Conservation (phyloP, 1,284 basidiomycete species). For the Golubevia pallescens region DNA sequence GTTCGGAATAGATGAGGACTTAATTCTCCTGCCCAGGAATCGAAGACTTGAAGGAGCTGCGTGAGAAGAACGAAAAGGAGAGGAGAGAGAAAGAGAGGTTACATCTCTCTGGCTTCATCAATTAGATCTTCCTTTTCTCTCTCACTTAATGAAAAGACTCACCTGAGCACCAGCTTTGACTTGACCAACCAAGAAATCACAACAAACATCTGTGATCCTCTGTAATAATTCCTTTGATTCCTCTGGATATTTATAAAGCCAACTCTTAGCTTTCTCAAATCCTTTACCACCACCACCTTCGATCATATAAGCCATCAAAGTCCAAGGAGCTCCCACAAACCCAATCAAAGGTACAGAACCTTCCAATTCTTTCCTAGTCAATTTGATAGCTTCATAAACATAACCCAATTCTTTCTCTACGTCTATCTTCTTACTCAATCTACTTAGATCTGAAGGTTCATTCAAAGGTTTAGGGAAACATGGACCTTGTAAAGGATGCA, state of each 20-base stretch:
- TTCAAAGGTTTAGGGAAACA: constrained; percentile 56
- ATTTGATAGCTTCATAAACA: constrained; percentile 54
- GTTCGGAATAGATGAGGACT: constrained; percentile 59
- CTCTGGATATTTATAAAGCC: constrained; percentile 86
- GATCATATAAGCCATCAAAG: constrained; percentile 94
- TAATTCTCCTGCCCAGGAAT: constrained; percentile 64
- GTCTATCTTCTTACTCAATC: constrained; percentile 55
- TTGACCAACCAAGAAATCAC: constrained; percentile 86
- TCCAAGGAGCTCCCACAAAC: constrained; percentile 79
- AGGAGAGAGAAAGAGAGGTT: neutral
- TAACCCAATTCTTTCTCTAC: constrained; percentile 62
- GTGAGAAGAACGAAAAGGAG: neutral
- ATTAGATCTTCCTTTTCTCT: too few species aligned
- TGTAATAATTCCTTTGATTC: constrained; percentile 77
- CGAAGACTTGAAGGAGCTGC: constrained; percentile 60
- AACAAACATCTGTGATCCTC: constrained; percentile 81
- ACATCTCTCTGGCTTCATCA: too few species aligned
- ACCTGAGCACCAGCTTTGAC: constrained; percentile 92
- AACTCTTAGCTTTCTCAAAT: constrained; percentile 84
- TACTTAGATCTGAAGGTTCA: constrained; percentile 46
- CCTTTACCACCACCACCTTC: constrained; percentile 90
- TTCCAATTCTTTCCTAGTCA: constrained; percentile 52
- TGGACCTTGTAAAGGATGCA: constrained; percentile 59
- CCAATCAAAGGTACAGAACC: constrained; percentile 63
- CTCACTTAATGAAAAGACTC: constrained; percentile 22